phyloP scores from a whole-genome alignment of 108 stramenopile species.

The Ochromonas danica region DNA sequence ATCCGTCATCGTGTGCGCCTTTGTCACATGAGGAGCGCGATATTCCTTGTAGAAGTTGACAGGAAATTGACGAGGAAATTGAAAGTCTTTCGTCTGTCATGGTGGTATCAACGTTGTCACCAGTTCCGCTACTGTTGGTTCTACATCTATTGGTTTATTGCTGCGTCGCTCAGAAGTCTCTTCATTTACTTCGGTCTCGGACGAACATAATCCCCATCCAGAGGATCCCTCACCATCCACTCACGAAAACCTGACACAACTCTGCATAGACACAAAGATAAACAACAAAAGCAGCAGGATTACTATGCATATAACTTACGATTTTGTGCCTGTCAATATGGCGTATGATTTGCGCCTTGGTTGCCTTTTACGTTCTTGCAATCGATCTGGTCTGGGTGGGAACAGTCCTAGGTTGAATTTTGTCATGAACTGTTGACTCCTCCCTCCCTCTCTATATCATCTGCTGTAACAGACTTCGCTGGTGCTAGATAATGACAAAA shows the following conservation, averaged over 20 bases:
- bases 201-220: conserved; percentile 9
- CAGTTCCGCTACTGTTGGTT: neutral
- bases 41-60: neutral
- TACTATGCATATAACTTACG: no score
- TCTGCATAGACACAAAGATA: no score
- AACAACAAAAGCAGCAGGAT: no score
- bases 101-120: neutral
- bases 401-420: no score
- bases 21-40: neutral
- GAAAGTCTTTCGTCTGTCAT: neutral
- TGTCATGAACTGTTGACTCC: no score
- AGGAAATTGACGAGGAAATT: neutral
- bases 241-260: neutral
- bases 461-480: no score
- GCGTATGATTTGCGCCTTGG: no score
- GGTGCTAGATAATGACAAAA: no score
- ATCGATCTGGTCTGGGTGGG: no score
- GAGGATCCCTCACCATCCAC: neutral
- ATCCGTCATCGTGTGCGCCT: neutral
- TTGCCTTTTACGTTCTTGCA: no score
- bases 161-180: neutral
- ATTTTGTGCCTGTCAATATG: no score
- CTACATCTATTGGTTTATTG: neutral
- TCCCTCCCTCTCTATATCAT: no score
- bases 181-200: neutral